Base-by-base conservation (phyloP, 306 rosid genomes). In the Ormosia semicastrata region DNA sequence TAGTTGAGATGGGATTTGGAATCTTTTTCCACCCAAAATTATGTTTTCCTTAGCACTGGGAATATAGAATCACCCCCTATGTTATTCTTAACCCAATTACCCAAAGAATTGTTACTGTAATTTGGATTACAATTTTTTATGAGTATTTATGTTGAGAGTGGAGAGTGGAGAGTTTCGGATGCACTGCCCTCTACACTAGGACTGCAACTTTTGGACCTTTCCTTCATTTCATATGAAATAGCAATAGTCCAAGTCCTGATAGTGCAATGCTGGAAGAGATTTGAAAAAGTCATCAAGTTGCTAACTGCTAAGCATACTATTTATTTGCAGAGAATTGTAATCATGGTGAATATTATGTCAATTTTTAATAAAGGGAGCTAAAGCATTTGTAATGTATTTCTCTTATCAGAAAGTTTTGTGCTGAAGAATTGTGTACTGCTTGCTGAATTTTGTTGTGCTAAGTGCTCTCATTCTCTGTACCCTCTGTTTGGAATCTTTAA, bases 391-490 rank as follows among this genome's bases (percentile, higher is more conserved):
- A 47, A 33, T 15, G 37, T 30, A n/a, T 46, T 46, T 72, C n/a
- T 53, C 50, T 17, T 63, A 43, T 10, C 32, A n/a, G 41, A 39
- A n/a, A 7, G 43, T 40, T 64, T 13, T 63, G 8, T 79, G n/a
- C 70, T 75, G 87, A 63, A 73, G 72, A 66, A 67, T 39, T 76
- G 32, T 76, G 34, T 40, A n/a, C n/a, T n/a, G n/a, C n/a, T n/a
- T n/a, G n/a, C 41, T 83, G 62, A 59, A n/a, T 29, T 18, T 47
- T 76, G 29, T 17, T 30, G 12, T 14, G 43, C 40, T 54, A 36
- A 57, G 14, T 37, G 4, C 59, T 39, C 50, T 83, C 43, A 17
- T 36, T n/a, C n/a, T 52, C 44, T 17, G 32, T 17, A n/a, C 34
- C 59, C 46, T 32, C 37, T 17, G 15, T n/a, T n/a, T n/a, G n/a